These are phyloP conservation scores for Fusarium succisae DNA, from an alignment of 2,329 filamentous ascomycete genomes.

Conservation along the genomic window DNA sequence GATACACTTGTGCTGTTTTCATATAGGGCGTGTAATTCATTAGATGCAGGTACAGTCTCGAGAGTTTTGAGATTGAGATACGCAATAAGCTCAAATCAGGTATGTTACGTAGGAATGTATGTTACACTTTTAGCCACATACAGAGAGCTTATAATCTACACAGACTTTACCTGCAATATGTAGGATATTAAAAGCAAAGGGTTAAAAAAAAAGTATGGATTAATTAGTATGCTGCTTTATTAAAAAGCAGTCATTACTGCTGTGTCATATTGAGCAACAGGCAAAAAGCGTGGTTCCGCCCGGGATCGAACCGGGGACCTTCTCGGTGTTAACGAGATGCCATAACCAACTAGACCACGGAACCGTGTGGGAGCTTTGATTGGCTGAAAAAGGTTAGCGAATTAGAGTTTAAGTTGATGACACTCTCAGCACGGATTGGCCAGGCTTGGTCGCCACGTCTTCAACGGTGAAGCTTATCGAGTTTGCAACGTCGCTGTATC, in stretches of 20 bases:
- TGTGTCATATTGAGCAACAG: fast-evolving
- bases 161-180: fast-evolving
- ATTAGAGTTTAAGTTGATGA: not conserved
- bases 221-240: fast-evolving
- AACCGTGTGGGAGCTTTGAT: not conserved
- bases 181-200: fast-evolving
- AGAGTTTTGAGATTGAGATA: not conserved
- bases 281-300: not conserved
- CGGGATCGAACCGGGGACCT: not conserved
- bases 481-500: too few relatives aligned
- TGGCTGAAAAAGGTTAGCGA: fast-evolving
- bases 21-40: fast-evolving
- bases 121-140: fast-evolving
- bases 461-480: not conserved
- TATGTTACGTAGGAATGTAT: fast-evolving
- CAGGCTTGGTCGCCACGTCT: not conserved
- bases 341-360: slow-evolving; percentile 5
- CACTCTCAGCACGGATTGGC: fast-evolving
- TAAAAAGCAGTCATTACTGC: fast-evolving
- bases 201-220: fast-evolving
- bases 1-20: fast-evolving
- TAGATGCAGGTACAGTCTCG: not conserved
- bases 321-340: not conserved
- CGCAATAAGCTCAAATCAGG: not conserved
- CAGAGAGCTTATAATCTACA: fast-evolving